A percentile compares a stretch with the other conserved stretches of the same genome.
Conservation (phyloP, 176 grass and related monocot genomes). For the Rhipidocladum racemiflorum region DNA sequence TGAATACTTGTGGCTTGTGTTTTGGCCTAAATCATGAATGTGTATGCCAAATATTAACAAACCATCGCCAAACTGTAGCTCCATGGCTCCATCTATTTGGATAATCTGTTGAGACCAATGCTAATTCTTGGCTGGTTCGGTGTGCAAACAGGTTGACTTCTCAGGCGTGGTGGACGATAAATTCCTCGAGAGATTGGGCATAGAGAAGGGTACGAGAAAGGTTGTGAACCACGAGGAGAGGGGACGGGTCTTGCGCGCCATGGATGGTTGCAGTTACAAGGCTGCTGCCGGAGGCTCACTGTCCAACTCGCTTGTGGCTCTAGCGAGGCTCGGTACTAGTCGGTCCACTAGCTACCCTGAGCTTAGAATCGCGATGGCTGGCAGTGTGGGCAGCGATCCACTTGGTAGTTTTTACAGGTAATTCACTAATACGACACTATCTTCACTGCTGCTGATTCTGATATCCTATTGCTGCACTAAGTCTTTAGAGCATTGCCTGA, state of each 20-base stretch:
- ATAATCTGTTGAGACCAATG: background rate
- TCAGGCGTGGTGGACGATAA: slow-evolving; percentile 78
- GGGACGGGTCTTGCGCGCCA: slow-evolving; percentile 64
- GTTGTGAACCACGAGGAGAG: slow-evolving; percentile 94
- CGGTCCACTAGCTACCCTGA: slow-evolving; percentile 41
- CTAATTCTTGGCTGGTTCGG: slow-evolving; percentile 14
- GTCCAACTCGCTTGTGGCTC: slow-evolving; percentile 83
- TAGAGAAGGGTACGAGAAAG: slow-evolving; percentile 84
- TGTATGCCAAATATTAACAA: background rate
- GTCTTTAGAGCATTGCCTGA: slow-evolving; percentile 18
- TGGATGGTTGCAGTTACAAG: slow-evolving; percentile 98
- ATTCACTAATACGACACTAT: background rate
- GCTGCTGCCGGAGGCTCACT: slow-evolving; percentile 87
- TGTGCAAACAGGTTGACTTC: slow-evolving; percentile 71
- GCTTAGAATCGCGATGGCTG: slow-evolving; percentile 79
- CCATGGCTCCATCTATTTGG: background rate
- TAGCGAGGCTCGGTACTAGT: slow-evolving; percentile 65
- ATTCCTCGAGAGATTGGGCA: slow-evolving; percentile 63
- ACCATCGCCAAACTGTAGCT: background rate
- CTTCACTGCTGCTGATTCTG: background rate
- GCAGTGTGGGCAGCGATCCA: slow-evolving; percentile 81
- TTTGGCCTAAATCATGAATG: background rate
- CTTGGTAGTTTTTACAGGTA: slow-evolving; percentile 93
- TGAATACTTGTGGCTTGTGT: background rate
- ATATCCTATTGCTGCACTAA: background rate